phyloP scores from a whole-genome alignment of 192 early-diverging fungal species.

The Cetraspora pellucida region DNA sequence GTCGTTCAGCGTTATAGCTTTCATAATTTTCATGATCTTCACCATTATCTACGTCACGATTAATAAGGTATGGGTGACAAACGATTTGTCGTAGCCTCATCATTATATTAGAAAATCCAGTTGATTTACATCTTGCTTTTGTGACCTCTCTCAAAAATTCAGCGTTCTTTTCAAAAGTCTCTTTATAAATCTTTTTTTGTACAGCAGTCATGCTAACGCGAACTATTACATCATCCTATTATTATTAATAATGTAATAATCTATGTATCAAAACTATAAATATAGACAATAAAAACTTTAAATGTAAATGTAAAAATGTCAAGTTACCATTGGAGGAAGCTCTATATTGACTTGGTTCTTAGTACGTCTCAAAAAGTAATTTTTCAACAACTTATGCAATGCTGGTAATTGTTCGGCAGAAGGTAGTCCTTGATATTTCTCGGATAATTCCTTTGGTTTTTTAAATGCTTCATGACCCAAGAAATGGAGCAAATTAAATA shows the following conservation, averaged over 20 bases:
- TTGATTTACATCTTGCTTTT: conserved; percentile 37
- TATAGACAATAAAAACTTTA: conserved; percentile 6
- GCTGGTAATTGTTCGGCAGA: conserved; percentile 59
- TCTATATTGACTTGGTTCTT: conserved; percentile 61
- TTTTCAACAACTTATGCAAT: conserved; percentile 67
- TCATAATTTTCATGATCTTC: too few relatives aligned
- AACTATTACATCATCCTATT: conserved; percentile 66
- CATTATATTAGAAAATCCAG: conserved; percentile 51
- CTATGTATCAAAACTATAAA: background rate
- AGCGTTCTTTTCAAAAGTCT: conserved; percentile 58
- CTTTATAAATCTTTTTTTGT: conserved; percentile 73
- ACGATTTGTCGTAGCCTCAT: conserved; percentile 72
- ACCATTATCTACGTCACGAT: conserved; percentile 53
- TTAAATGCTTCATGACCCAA: conserved; percentile 63
- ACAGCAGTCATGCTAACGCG: conserved; percentile 66
- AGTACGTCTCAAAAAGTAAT: conserved; percentile 74
- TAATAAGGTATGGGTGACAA: conserved; percentile 70
- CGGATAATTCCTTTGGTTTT: conserved; percentile 57
- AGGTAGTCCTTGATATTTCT: conserved; percentile 55
- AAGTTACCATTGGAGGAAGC: conserved; percentile 60
- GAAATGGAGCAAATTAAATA: conserved; percentile 75
- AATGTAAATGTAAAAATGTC: too few relatives aligned
- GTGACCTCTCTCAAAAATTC: conserved; percentile 52
- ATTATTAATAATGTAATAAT: background rate
- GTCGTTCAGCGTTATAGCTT: conserved; percentile 39